Percentiles rank a stretch among this genome's conserved stretches.
phyloP scores from a whole-genome alignment of 345 rosid genomes.

The Eucalyptus brandiana region DNA sequence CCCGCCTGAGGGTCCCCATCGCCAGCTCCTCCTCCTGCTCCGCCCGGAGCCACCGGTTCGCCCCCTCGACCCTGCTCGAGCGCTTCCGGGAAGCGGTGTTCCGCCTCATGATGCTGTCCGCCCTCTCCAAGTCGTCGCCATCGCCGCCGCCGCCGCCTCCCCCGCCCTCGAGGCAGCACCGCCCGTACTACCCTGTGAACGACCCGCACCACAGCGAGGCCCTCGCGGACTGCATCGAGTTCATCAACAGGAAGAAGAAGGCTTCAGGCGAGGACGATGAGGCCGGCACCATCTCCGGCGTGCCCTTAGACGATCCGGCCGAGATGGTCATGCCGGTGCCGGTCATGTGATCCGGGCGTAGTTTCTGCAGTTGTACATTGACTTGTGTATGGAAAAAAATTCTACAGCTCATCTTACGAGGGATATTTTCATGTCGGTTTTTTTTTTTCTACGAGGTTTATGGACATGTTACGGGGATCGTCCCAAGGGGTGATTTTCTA shows the following conservation, averaged over 20 bases:
- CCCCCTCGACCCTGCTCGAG: slow-evolving; percentile 1
- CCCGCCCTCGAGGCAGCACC: neutral
- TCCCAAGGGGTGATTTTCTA: neutral
- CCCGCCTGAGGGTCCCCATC: neutral
- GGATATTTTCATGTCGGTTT: neutral
- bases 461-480: neutral
- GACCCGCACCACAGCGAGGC: slow-evolving; percentile 58
- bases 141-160: neutral
- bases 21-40: neutral
- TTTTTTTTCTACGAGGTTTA: neutral
- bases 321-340: slow-evolving; percentile 9
- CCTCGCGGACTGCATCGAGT: slow-evolving; percentile 75
- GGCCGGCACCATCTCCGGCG: neutral
- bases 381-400: neutral
- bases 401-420: neutral
- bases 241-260: slow-evolving; percentile 45
- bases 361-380: neutral
- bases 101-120: slow-evolving; percentile 60
- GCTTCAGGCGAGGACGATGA: neutral
- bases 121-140: slow-evolving; percentile 23
- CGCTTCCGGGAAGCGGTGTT: neutral
- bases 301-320: neutral
- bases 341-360: slow-evolving; percentile 5
- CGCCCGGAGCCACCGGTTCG: neutral
- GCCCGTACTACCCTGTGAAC: neutral